These are phyloP conservation scores for Eremothecium sinecaudum DNA, from an alignment of 1,139 yeast species.

Conservation along the genomic window DNA sequence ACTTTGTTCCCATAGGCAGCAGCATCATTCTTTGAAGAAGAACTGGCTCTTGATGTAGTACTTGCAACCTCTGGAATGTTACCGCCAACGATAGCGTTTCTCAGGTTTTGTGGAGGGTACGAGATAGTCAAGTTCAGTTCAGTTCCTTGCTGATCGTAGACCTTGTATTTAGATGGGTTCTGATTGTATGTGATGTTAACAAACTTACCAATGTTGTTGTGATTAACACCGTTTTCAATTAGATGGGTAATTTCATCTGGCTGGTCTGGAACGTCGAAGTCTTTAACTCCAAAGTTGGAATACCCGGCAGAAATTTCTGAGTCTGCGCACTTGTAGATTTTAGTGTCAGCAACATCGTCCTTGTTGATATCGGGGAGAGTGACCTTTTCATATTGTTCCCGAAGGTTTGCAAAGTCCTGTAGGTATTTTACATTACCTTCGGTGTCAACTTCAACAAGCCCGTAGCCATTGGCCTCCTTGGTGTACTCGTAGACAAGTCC, in stretches of 20 bases:
- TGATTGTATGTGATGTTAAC: conserved; percentile 34
- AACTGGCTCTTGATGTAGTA: conserved; percentile 15
- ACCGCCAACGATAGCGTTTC: too few species aligned
- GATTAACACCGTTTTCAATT: conserved; percentile 45
- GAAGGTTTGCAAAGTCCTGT: conserved; percentile 49
- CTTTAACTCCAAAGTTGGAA: conserved; percentile 34
- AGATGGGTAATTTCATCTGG: conserved; percentile 35
- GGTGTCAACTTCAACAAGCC: conserved; percentile 47
- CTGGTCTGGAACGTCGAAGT: conserved; percentile 37
- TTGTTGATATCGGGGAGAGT: conserved; percentile 37
- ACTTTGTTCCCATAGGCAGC: background rate
- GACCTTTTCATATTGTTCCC: conserved; percentile 38
- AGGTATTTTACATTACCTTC: conserved; percentile 38
- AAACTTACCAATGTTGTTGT: conserved; percentile 42
- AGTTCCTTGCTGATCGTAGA: conserved; percentile 45
- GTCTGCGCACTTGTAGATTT: conserved; percentile 47
- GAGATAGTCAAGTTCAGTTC: conserved; percentile 46
- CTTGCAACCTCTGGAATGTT: conserved; percentile 25
- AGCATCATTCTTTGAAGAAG: conserved; percentile 12
- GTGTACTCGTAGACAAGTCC: conserved; percentile 73
- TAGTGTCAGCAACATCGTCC: conserved; percentile 31
- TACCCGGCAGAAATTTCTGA: conserved; percentile 35
- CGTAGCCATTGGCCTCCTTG: conserved; percentile 60
- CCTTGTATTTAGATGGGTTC: conserved; percentile 35
- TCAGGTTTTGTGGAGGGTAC: conserved; percentile 36